Evolutionary conservation across 2,329 filamentous ascomycete genomes (phyloP).

Genomic region (Pseudogymnoascus sp.): DNA sequence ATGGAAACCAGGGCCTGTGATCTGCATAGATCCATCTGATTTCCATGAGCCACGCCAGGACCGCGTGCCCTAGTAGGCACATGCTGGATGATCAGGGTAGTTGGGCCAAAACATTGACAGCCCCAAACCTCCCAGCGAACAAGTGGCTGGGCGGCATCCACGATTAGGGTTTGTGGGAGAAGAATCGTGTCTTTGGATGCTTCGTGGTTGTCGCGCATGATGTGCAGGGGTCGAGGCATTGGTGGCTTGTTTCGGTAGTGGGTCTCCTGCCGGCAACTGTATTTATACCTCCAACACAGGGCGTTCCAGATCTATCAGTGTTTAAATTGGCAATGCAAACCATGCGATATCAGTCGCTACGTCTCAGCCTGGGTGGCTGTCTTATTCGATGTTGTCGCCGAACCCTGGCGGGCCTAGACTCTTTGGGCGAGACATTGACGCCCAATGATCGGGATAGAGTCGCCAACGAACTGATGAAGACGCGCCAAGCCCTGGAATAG

Average conservation of each 20-base stretch:
- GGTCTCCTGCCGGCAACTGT: neutral
- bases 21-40: neutral
- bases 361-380: neutral
- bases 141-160: neutral
- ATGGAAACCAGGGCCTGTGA: neutral
- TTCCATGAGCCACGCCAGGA: slow-evolving; percentile 5
- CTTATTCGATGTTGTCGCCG: neutral
- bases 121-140: neutral
- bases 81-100: neutral
- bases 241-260: slow-evolving; percentile 1
- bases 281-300: neutral
- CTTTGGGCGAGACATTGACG: slow-evolving; percentile 1
- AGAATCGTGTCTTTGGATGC: neutral
- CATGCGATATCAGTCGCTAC: neutral
- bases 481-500: slow-evolving; percentile 3
- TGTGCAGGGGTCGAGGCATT: neutral
- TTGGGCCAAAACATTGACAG: neutral
- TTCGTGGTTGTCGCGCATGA: neutral
- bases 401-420: neutral
- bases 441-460: neutral
- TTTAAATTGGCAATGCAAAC: neutral
- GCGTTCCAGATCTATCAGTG: neutral
- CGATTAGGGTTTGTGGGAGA: neutral
- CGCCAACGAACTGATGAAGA: neutral
- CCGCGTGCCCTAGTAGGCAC: neutral